phyloP scores from a whole-genome alignment of 2,329 filamentous ascomycete genomes.

The Colletotrichum noveboracense region DNA sequence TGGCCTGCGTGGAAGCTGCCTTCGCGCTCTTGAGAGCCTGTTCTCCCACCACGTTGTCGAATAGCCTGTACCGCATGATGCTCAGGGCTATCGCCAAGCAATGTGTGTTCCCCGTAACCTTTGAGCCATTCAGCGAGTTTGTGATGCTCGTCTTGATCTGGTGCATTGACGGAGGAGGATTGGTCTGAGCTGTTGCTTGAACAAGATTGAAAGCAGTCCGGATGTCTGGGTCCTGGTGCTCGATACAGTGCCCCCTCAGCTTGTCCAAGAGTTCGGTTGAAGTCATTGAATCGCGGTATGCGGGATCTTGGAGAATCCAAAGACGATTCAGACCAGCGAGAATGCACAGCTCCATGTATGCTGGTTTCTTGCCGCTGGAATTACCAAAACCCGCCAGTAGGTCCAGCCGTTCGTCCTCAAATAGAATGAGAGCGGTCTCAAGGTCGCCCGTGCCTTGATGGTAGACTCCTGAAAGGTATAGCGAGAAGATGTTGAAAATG shows the following conservation, averaged over 20 bases:
- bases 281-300: slow-evolving; percentile 60
- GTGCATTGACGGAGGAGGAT: slow-evolving; percentile 70
- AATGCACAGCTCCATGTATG: slow-evolving; percentile 68
- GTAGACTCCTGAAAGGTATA: slow-evolving; percentile 79
- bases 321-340: slow-evolving; percentile 72
- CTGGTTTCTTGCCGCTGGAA: slow-evolving; percentile 48
- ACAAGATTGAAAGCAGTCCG: slow-evolving; percentile 80
- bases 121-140: slow-evolving; percentile 72
- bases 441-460: slow-evolving; percentile 79
- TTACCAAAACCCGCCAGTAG: slow-evolving; percentile 47
- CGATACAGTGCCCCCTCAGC: slow-evolving; percentile 70
- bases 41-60: slow-evolving; percentile 80
- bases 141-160: slow-evolving; percentile 82
- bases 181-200: slow-evolving; percentile 68
- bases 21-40: slow-evolving; percentile 79
- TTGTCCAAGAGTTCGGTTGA: slow-evolving; percentile 67
- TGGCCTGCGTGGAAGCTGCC: slow-evolving; percentile 71
- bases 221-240: slow-evolving; percentile 77
- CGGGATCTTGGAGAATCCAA: slow-evolving; percentile 72
- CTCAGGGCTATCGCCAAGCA: slow-evolving; percentile 84
- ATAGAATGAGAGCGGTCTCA: slow-evolving; percentile 69
- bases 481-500: slow-evolving; percentile 56
- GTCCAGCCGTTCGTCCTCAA: slow-evolving; percentile 65
- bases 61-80: slow-evolving; percentile 84
- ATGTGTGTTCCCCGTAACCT: slow-evolving; percentile 74